Evolutionary conservation across 2,329 filamentous ascomycete species (phyloP), one percentile per base, ranked within the genome.

Genomic region (Epichloe elymi): DNA sequence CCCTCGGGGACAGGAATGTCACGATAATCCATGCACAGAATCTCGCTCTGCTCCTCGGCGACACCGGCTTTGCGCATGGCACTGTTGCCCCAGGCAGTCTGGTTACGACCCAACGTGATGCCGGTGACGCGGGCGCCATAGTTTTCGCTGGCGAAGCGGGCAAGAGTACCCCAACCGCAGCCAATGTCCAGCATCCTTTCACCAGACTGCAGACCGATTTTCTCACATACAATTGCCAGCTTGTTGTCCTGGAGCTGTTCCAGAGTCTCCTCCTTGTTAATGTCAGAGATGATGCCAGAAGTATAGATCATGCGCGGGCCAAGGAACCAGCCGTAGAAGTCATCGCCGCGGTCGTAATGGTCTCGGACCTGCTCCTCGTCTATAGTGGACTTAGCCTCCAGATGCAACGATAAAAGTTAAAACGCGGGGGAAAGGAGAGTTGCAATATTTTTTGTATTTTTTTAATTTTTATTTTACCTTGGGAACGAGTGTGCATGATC

Each of bases 271-370:
- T 97, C 93, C 59, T 76, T 78, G 70, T 84, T 82, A 67, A 87
- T 80, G 68, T 97, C 89, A 55, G 86, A 85, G 66, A 98, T 94
- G 62, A 98, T 76, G 62, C 93, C 93, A 48, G 88, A 94, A 48
- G 93, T 98, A 75, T 97, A 97, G 71, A 97, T 88, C 93, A 97
- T 98, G 65, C 91, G 90, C 53, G 91, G 91, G 55, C 93, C 93
- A 56, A 97, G 80, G 79, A 97, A 97, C 89, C 90, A 98, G 67
- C 82, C 85, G 76, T 98, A 98, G 74, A 96, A 95, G 71, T 97
- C 93, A 67, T 98, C 89, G 65, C 93, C 93, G 58, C 89, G 85
- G 77, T 97, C 93, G 71, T 98, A 98, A 75, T 96, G 89, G 69
- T 90, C 88, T 65, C 90, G 88, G 52, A 97, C 90, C 73, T 97